These are phyloP conservation scores for Penicillium sp. DNA, from an alignment of 2,329 filamentous ascomycete species.

Conservation along the genomic window DNA sequence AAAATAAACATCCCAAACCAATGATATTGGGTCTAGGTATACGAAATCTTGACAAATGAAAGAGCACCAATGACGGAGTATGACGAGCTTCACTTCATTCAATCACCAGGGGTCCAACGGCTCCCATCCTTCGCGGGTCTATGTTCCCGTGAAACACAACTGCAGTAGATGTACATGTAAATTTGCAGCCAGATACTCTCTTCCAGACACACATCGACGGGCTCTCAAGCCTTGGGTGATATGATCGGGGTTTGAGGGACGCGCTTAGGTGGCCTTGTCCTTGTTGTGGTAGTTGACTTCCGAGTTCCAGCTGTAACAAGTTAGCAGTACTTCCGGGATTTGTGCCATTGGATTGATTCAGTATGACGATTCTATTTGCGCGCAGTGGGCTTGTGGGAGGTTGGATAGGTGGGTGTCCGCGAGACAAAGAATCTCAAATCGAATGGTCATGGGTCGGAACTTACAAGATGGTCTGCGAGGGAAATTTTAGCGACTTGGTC, in stretches of 20 bases:
- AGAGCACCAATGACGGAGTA: constrained; percentile 14
- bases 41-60: constrained; percentile 10
- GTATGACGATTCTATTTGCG: not conserved
- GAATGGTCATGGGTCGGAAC: constrained; percentile 29
- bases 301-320: constrained; percentile 75
- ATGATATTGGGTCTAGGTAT: constrained; percentile 8
- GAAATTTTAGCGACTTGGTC: constrained; percentile 8
- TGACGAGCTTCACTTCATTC: constrained; percentile 20
- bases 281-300: constrained; percentile 97
- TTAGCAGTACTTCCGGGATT: not conserved
- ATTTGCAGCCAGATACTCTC: constrained; percentile 12
- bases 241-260: not conserved
- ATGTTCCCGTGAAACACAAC: constrained; percentile 13
- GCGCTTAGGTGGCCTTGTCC: constrained; percentile 61
- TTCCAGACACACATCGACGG: constrained; percentile 4
- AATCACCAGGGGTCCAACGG: constrained; percentile 15
- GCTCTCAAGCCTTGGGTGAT: constrained; percentile 1
- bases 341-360: not conserved
- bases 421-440: not conserved
- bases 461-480: constrained; percentile 64
- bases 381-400: not conserved
- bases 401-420: not conserved
- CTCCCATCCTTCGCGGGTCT: constrained; percentile 12
- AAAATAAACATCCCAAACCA: constrained; percentile 1
- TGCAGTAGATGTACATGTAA: constrained; percentile 35